phyloP scores from a whole-genome alignment of 176 grass and related monocot species.

The Carex cristatella region DNA sequence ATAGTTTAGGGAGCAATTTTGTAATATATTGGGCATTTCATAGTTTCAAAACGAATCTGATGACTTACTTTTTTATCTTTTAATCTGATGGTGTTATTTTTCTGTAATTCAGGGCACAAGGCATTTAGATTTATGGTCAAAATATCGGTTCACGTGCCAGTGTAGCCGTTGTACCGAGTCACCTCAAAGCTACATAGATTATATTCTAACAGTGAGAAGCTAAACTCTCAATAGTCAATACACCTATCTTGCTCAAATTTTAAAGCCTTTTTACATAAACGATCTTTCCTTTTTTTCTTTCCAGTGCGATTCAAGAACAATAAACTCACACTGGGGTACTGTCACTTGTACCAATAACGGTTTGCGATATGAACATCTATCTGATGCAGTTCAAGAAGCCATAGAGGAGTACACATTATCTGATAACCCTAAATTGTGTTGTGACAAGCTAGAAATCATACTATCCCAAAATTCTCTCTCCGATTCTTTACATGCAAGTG shows the following conservation, averaged over 20 bases:
- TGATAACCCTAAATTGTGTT: slow-evolving; percentile 65
- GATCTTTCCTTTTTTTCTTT: background rate
- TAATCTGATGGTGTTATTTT: background rate
- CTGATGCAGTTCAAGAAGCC: slow-evolving; percentile 54
- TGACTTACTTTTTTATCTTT: background rate
- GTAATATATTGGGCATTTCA: background rate
- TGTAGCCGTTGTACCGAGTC: slow-evolving; percentile 61
- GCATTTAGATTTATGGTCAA: slow-evolving; percentile 59
- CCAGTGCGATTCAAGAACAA: slow-evolving; percentile 45
- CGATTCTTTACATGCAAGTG: slow-evolving; percentile 20
- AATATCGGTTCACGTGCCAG: slow-evolving; percentile 75
- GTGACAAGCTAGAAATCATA: slow-evolving; percentile 64
- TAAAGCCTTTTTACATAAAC: background rate
- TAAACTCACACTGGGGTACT: slow-evolving; percentile 31
- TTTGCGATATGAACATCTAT: slow-evolving; percentile 33
- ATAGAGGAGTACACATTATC: slow-evolving; percentile 46
- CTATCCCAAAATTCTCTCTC: slow-evolving; percentile 38
- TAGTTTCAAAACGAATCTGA: background rate
- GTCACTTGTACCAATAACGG: slow-evolving; percentile 11
- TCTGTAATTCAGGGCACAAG: slow-evolving; percentile 42
- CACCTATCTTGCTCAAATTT: background rate
- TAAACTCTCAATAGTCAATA: background rate
- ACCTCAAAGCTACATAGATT: slow-evolving; percentile 47
- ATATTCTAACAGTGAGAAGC: slow-evolving; percentile 75
- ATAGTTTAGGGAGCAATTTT: background rate